Evolutionary conservation across 441 rosid genomes (phyloP), one percentile per base, ranked within the genome.

Genomic region (Pelargonium cotyledonis): DNA sequence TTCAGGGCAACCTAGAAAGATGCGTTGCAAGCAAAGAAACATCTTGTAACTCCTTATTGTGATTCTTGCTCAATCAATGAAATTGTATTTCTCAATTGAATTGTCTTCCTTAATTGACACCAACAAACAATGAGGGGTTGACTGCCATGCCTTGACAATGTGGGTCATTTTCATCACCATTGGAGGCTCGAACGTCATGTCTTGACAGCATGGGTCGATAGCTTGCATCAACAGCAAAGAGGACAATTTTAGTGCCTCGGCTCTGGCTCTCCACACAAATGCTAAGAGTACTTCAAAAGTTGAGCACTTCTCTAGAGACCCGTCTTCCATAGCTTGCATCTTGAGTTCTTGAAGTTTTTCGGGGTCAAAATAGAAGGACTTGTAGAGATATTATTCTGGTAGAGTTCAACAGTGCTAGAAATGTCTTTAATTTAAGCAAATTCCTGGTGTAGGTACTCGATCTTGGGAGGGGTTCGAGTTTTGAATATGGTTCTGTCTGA

Each of bases 211-310:
- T 21, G 23, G 23, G 23, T 21, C 23, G 23, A 21, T 21, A 21
- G 23, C 23, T 21, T 21, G 23, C 94, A 65, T 91, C 94, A 31
- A 89, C 97, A 0, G 92, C 94, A 53, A 91, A 86, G 40, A 91
- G 82, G 51, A 91, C 86, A 92, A 73, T 11, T 78, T 79, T 12
- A 92, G 71, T 65, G 97, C 88, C 79, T 80, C 80, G 65, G 96
- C 85, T 75, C 97, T 67, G 35, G 90, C 91, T 76, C 79, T 85
- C 97, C 97, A 92, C 6, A 89, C 91, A 65, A 89, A 86, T 21
- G 83, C 97, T 15, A 96, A 86, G 43, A 92, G 85, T 15, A 85
- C 86, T 68, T 89, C 91, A 65, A 89, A 91, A 53, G 83, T 82
- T 19, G 94, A 83, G 78, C 97, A 92, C 65, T 77, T 78, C 23